These are phyloP conservation scores for Olyra latifolia DNA, from an alignment of 176 grass and related monocot species.

Conservation along the genomic window DNA sequence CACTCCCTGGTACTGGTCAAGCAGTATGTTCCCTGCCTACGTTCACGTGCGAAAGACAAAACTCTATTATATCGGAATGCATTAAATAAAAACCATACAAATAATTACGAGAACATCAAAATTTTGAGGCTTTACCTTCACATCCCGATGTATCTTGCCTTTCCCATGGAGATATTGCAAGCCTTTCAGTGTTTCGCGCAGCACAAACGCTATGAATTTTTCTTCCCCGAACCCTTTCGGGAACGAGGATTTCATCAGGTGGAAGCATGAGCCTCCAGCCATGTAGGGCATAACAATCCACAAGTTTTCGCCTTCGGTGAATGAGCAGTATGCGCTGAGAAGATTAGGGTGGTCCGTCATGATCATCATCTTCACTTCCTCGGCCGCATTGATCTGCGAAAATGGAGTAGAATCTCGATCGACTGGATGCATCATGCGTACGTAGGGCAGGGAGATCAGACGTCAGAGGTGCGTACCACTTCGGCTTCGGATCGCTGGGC, in stretches of 20 bases:
- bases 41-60: constrained; percentile 16
- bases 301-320: constrained; percentile 50
- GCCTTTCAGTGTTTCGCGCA: constrained; percentile 68
- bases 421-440: too few relatives aligned
- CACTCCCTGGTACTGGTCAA: constrained; percentile 70
- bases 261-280: constrained; percentile 85
- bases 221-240: constrained; percentile 75
- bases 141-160: constrained; percentile 86
- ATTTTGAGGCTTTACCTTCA: constrained; percentile 52
- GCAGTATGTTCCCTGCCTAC: constrained; percentile 88
- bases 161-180: constrained; percentile 82
- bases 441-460: background rate
- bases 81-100: background rate
- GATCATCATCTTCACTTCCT: constrained; percentile 88
- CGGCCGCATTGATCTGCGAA: constrained; percentile 63
- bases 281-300: constrained; percentile 98
- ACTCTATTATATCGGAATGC: background rate
- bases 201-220: constrained; percentile 73
- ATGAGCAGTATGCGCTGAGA: constrained; percentile 80
- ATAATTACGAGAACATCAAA: background rate
- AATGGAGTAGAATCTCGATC: background rate
- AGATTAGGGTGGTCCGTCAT: constrained; percentile 87
- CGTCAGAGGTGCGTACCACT: constrained; percentile 40
- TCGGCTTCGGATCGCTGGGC: constrained; percentile 54
- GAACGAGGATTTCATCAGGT: constrained; percentile 82